Percentiles rank a stretch among this genome's conserved stretches.
phyloP scores from a whole-genome alignment of 2,329 filamentous ascomycete species.

The Macrophomina tecta region DNA sequence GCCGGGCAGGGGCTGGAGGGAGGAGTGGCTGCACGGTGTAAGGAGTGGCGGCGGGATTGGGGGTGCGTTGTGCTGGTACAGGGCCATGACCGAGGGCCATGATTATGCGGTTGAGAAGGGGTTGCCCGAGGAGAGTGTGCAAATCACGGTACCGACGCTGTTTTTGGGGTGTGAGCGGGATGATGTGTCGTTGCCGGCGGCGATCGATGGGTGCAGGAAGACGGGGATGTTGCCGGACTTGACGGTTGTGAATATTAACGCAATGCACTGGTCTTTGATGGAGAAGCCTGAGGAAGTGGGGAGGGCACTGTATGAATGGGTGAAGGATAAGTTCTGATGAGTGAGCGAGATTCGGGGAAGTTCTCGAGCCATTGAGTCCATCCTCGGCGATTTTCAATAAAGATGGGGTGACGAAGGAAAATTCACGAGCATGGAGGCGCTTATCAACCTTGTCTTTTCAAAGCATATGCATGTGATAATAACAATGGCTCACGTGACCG shows the following conservation, averaged over 20 bases:
- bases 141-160: conserved; percentile 46
- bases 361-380: too few species aligned
- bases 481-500: too few species aligned
- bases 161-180: conserved; percentile 44
- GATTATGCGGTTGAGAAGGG: conserved; percentile 39
- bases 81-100: conserved; percentile 34
- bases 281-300: conserved; percentile 43
- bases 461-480: too few species aligned
- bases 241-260: conserved; percentile 42
- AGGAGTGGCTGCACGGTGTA: conserved; percentile 45
- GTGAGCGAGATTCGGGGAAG: too few species aligned
- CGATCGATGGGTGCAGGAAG: conserved; percentile 37
- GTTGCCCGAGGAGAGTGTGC: conserved; percentile 32
- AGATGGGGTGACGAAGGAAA: too few species aligned
- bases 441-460: too few species aligned
- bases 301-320: too few species aligned
- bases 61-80: conserved; percentile 48
- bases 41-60: conserved; percentile 40
- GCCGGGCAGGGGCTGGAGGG: conserved; percentile 37
- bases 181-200: conserved; percentile 42
- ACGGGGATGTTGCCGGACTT: conserved; percentile 40
- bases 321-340: too few species aligned
- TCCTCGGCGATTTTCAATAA: too few species aligned
- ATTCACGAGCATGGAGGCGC: too few species aligned
- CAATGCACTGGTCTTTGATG: conserved; percentile 45